A percentile compares a stretch with the other conserved stretches of the same genome.
phyloP scores from a whole-genome alignment of 805 yeast species.

The Saccharomyces jurei region DNA sequence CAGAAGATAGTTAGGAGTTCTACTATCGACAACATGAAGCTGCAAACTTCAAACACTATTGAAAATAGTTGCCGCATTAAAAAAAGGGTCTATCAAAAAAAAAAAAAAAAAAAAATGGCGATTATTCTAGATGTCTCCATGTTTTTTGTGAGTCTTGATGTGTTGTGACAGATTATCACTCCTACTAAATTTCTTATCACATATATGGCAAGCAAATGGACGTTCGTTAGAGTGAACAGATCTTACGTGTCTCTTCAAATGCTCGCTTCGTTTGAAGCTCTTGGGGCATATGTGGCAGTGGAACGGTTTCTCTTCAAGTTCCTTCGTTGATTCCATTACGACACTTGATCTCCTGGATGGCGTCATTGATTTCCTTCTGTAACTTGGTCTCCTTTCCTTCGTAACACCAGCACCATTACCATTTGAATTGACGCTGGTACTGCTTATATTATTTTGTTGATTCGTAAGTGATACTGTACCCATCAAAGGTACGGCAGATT shows the following conservation, averaged over 20 bases:
- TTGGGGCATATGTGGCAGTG: slow-evolving; percentile 34
- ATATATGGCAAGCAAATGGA: slow-evolving; percentile 50
- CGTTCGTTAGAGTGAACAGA: slow-evolving; percentile 55
- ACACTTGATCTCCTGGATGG: not conserved
- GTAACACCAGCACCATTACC: not conserved
- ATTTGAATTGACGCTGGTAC: not conserved
- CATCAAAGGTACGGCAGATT: not conserved
- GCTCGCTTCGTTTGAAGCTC: slow-evolving; percentile 55
- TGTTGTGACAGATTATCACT: slow-evolving; percentile 64
- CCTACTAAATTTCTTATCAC: slow-evolving; percentile 56
- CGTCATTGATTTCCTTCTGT: not conserved
- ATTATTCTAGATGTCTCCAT: slow-evolving; percentile 21
- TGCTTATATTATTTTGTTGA: not conserved
- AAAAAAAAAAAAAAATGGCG: not conserved
- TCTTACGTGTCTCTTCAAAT: slow-evolving; percentile 57
- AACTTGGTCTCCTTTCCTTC: not conserved
- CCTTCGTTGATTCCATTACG: not conserved
- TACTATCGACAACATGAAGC: not conserved
- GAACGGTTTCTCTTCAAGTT: slow-evolving; percentile 30
- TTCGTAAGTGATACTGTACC: not conserved
- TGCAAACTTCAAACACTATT: not conserved
- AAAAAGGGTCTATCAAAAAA: not conserved
- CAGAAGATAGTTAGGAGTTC: not conserved
- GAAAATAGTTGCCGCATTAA: not conserved
- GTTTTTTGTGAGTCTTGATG: slow-evolving; percentile 42